Conservation (phyloP, 768 basidiomycete genomes). For the Suillus variegatus region DNA sequence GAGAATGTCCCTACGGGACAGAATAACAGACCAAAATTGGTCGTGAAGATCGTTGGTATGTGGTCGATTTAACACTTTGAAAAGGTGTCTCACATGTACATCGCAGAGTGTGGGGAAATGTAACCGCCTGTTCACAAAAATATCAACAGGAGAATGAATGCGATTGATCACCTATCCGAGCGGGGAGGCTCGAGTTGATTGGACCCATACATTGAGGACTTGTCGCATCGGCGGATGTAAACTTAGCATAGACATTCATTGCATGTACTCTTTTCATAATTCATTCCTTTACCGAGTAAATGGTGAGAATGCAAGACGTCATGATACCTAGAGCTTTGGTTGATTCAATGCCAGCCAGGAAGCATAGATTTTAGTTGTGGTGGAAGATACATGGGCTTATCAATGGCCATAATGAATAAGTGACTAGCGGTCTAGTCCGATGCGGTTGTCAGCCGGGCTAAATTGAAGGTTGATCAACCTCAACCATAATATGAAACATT, state of each 20-base stretch:
- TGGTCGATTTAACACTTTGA: neutral
- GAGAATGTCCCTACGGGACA: constrained; percentile 93
- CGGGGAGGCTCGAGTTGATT: neutral
- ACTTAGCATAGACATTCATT: neutral
- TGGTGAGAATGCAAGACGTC: neutral
- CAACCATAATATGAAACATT: neutral
- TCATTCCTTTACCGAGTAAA: neutral
- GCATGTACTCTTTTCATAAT: neutral
- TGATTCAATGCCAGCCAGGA: constrained; percentile 20
- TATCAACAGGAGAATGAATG: neutral
- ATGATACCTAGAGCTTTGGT: neutral
- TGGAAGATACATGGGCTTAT: constrained; percentile 39
- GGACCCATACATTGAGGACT: neutral
- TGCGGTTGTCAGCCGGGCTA: constrained; percentile 47
- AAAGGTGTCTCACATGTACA: neutral
- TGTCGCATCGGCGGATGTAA: neutral
- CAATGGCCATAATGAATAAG: constrained; percentile 24
- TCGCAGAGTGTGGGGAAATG: constrained; percentile 61
- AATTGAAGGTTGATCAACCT: constrained; percentile 9
- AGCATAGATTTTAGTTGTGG: constrained; percentile 31
- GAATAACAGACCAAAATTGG: constrained; percentile 87
- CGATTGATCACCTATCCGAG: neutral
- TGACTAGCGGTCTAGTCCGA: constrained; percentile 36
- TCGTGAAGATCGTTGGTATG: constrained; percentile 85
- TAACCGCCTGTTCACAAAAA: constrained; percentile 24